Percentiles rank a stretch among this genome's conserved stretches.
Evolutionary conservation across 176 grass and related monocot genomes (phyloP).

Genomic region (Triticum dicoccoides): DNA sequence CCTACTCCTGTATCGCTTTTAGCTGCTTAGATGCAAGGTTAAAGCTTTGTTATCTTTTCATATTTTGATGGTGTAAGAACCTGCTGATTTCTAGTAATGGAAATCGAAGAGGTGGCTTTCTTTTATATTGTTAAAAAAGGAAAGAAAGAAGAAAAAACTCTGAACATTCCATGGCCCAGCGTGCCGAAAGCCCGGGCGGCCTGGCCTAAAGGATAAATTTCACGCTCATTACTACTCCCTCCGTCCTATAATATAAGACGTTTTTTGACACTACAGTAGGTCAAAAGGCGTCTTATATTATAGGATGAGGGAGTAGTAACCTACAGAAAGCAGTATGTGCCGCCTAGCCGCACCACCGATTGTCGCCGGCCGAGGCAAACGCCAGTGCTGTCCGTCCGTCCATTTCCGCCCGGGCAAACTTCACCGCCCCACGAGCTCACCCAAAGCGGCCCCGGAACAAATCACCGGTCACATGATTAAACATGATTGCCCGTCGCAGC

Average conservation of each 20-base stretch:
- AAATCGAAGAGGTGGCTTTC: too few species aligned
- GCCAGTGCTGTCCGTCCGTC: background rate
- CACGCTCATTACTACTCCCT: too few species aligned
- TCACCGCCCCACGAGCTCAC: background rate
- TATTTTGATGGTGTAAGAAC: too few species aligned
- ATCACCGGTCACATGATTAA: background rate
- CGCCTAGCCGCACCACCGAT: background rate
- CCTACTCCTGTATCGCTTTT: too few species aligned
- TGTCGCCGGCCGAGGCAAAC: background rate
- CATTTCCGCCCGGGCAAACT: conserved; percentile 13
- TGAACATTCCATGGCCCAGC: background rate
- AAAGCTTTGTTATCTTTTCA: too few species aligned
- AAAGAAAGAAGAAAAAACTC: too few species aligned
- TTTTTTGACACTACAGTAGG: too few species aligned
- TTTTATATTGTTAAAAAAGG: too few species aligned
- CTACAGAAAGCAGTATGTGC: background rate
- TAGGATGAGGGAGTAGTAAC: background rate
- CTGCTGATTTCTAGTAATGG: too few species aligned
- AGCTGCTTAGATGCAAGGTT: too few species aligned
- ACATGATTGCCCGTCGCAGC: background rate
- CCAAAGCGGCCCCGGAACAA: background rate
- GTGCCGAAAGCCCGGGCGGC: background rate
- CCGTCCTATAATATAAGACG: too few species aligned
- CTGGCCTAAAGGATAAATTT: background rate
- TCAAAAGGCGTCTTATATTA: too few species aligned